These are phyloP conservation scores for Scenedesmus sp. DNA, from an alignment of 163 green algal genomes.

Conservation along the genomic window DNA sequence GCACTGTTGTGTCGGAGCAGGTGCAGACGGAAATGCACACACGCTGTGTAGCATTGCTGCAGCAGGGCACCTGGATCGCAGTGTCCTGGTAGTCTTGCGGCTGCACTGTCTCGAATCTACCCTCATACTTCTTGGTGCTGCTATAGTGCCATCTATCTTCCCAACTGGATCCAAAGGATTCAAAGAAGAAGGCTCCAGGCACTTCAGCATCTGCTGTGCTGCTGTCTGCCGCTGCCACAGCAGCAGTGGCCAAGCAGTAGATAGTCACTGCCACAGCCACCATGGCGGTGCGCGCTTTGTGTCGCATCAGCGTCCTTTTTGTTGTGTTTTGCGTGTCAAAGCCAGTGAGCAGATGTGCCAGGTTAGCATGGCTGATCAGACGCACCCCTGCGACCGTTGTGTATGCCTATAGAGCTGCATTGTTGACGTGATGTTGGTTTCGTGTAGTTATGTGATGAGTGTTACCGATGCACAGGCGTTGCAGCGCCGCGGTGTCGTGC, in stretches of 20 bases:
- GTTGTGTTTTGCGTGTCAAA: too few species aligned
- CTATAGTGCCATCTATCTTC: conserved; percentile 32
- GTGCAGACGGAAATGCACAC: too few species aligned
- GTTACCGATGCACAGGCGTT: too few species aligned
- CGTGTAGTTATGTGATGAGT: too few species aligned
- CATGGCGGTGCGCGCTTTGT: not conserved
- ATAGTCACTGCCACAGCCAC: not conserved
- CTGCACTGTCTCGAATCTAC: conserved; percentile 28
- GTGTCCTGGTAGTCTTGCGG: conserved; percentile 13
- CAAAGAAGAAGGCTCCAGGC: conserved; percentile 38
- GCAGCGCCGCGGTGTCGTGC: not conserved
- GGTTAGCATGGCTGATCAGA: not conserved
- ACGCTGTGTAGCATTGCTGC: not conserved
- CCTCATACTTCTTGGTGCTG: conserved; percentile 23
- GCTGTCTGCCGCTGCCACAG: not conserved
- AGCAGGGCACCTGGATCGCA: conserved; percentile 10
- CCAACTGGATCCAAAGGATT: conserved; percentile 38
- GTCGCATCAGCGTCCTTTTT: not conserved
- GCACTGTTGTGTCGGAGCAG: too few species aligned
- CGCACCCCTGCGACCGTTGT: not conserved
- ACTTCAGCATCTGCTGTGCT: not conserved
- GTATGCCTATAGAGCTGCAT: too few species aligned
- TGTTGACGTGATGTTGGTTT: too few species aligned
- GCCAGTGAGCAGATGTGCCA: too few species aligned
- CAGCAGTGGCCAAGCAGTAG: not conserved